Base-by-base conservation (phyloP, 2,329 filamentous ascomycete genomes). In the Colletotrichum melonis region DNA sequence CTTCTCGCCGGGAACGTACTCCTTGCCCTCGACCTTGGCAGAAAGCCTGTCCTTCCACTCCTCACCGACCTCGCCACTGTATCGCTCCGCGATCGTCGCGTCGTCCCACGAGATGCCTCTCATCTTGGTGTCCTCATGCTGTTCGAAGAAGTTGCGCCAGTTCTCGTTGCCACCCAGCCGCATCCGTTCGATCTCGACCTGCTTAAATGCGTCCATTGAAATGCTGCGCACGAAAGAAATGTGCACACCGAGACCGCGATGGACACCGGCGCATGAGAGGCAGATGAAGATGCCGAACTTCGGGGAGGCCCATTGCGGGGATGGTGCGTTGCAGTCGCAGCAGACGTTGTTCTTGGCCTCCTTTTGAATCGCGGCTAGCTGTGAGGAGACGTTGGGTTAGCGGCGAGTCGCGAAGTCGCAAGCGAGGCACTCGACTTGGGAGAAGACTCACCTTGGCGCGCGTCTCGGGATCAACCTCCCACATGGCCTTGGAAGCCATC, bases 281-380 rank as follows among this genome's bases (percentile, higher is more conserved):
- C 97, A 99, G 88, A 99, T 98, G 87, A 99, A 99, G 83, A 98
- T 94, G 81, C 96, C 96, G 82, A 99, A 97, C 85, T 99, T 99
- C 76, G 97, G 97, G 49, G 95, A 89, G 78, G 97, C 96, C 97
- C 97, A 99, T 93, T 99, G 97, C 75, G 97, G 97, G 78, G 95
- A 97, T 26, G 97, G 96, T 57, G 97, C 96, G 81, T 92, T 92
- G 88, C 97, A 99, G 86, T 99, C 97, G 86, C 95, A 96, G 87
- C 97, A 99, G 79, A 91, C 86, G 81, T 94, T 95, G 85, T 99
- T 99, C 78, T 92, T 92, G 78, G 95, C 93, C 78, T 92, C 92
- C 84, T 97, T 97, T 83, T 98, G 95, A 78, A 98, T 95, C 75
- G 94, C 91, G 76, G 95, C 91, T 81, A 99, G 92, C 95, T 98